These are phyloP conservation scores for Hypomyces rosellus DNA, from an alignment of 2,329 filamentous ascomycete species.

Conservation along the genomic window DNA sequence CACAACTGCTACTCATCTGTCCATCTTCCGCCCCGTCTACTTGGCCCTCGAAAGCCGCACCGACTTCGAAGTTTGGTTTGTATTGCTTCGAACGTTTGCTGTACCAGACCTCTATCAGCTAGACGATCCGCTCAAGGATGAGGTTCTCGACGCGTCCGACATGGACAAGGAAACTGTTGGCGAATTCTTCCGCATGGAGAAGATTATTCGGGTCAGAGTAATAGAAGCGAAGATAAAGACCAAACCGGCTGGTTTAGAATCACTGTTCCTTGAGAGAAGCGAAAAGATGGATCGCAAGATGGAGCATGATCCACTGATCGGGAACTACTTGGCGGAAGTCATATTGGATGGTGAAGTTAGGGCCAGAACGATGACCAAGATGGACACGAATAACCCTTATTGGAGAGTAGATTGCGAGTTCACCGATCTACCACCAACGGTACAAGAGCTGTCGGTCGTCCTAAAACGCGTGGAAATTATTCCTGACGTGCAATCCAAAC, in stretches of 20 bases:
- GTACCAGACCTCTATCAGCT: slow-evolving; percentile 82
- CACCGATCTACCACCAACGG: slow-evolving; percentile 60
- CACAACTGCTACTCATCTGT: slow-evolving; percentile 63
- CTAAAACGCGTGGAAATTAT: slow-evolving; percentile 59
- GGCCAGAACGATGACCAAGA: slow-evolving; percentile 66
- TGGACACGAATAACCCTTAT: slow-evolving; percentile 66
- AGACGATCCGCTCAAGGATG: slow-evolving; percentile 36
- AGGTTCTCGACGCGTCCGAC: slow-evolving; percentile 36
- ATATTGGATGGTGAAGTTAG: slow-evolving; percentile 74
- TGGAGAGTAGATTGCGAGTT: slow-evolving; percentile 82
- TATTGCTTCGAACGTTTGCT: slow-evolving; percentile 82
- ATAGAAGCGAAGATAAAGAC: slow-evolving; percentile 57
- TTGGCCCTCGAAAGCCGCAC: slow-evolving; percentile 79
- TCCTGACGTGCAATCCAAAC: slow-evolving; percentile 34
- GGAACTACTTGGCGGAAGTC: slow-evolving; percentile 74
- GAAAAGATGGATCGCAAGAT: slow-evolving; percentile 19
- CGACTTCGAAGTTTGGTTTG: slow-evolving; percentile 97
- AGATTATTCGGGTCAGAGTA: slow-evolving; percentile 51
- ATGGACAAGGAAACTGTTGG: slow-evolving; percentile 34
- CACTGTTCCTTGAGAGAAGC: slow-evolving; percentile 16
- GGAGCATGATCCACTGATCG: slow-evolving; percentile 42
- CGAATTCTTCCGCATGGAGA: slow-evolving; percentile 56
- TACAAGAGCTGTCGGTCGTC: slow-evolving; percentile 64
- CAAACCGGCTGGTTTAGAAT: slow-evolving; percentile 19
- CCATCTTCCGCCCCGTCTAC: slow-evolving; percentile 81